Evolutionary conservation across 345 rosid genomes (phyloP), one percentile per base, ranked within the genome.

Genomic region (Xanthoceras sorbifolium): DNA sequence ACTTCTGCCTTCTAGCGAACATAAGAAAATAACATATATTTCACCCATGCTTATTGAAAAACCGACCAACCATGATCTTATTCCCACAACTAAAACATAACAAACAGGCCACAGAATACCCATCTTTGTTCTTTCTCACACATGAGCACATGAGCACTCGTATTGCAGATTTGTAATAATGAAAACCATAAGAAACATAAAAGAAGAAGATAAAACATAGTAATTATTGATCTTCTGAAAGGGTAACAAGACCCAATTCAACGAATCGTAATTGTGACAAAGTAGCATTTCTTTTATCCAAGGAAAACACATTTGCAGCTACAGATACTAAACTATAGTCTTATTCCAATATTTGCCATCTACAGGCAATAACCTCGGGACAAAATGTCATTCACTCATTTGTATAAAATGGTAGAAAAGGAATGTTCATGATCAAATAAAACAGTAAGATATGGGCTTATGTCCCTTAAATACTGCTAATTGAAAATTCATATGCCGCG

Each of bases 221-320:
- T n/a, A n/a, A n/a, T n/a, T n/a, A n/a, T n/a, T n/a, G n/a, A n/a
- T n/a, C n/a, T n/a, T n/a, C n/a, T n/a, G n/a, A n/a, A n/a, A n/a
- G n/a, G n/a, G n/a, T n/a, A n/a, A 15, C 46, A 42, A 23, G 48
- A 42, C 57, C 67, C 61, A 72, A 15, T 72, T 40, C 66, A 38
- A 28, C 12, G 3, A 40, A 15, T 57, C 55, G 40, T 59, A 61
- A 50, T 40, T 57, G 25, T 61, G 38, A 42, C 67, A 72, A 60
- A 22, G 38, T 26, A 18, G 18, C 67, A 72, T 59, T 36, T 40
- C 25, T 38, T 23, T 59, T 38, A 38, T 40, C 22, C 22, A 55
- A 55, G 1, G 31, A 52, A 38, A 72, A 72, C 18, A 34, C 38
- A 26, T 6, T n/a, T 42, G 17, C 31, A 28, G 61, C 18, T 5